Base-by-base conservation (phyloP, 2,329 filamentous ascomycete species). In the Sordariomycetes sp. region DNA sequence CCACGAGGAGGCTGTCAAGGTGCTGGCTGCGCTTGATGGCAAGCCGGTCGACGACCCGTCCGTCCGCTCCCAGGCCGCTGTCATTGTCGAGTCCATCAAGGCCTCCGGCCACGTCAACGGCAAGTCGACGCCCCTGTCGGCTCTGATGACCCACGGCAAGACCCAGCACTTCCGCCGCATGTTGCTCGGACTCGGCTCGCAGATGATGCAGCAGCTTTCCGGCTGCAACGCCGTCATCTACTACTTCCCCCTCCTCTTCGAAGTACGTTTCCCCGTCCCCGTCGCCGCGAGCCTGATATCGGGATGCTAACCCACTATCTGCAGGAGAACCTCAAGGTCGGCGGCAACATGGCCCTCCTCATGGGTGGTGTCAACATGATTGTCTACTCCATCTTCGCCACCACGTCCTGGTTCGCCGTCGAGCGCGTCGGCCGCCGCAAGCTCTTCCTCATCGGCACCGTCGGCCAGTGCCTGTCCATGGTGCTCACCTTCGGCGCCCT, bases 91-190 rank as follows among this genome's bases (percentile, higher is more conserved):
- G 5, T 55, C 57, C 20, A 59, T 61, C 37, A 60, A 55, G 72
- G 72, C 28, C 73, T 71, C 59, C 72, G 40, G 59, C 10, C 62
- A 66, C 63, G 67, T 67, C 37, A 63, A 65, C 48, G 76, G 74
- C 72, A 72, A n/a, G n/a, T n/a, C 68, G 62, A 78, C 75, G 0
- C 76, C 75, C 0, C 66, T 79, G 66, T 40, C 32, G 6, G 77
- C 80, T 1, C 73, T 86, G 1, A 76, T 85, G 64, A 85, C 81
- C 1, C 75, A 77, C 54, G 83, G 83, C 61, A 84, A 82, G 70
- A 85, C 81, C 0, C 83, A 87, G 69, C 82, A 87, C 65, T 80
- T 85, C 71, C 79, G 83, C 8, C 77, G 85, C 37, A 83, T 86
- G 76, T 62, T 86, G 57, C 76, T 87, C 6, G 83, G 82, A 3